Percentiles rank a stretch among this genome's conserved stretches.
Conservation (phyloP, 148 eudicot genomes). For the Heliamphora exappendiculata region DNA sequence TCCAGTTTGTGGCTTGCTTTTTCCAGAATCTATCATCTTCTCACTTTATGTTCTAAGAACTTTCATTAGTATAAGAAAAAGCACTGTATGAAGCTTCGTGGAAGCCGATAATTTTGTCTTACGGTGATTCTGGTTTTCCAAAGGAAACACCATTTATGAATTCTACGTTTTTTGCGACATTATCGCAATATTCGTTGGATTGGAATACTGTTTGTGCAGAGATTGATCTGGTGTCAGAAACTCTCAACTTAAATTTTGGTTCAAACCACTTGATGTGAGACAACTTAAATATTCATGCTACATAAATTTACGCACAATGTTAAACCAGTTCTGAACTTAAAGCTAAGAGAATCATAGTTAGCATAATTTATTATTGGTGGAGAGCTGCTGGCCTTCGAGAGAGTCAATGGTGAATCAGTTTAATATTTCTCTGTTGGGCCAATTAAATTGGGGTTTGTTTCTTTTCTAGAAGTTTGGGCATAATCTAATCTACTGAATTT, state of each 20-base stretch:
- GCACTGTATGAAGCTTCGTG: slow-evolving; percentile 13
- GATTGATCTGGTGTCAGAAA: slow-evolving; percentile 9
- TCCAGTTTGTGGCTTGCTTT: not conserved
- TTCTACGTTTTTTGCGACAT: not conserved
- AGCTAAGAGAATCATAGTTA: not conserved
- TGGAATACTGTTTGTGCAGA: slow-evolving; percentile 1
- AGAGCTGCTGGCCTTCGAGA: slow-evolving; percentile 5
- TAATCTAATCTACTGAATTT: not conserved
- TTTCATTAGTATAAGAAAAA: slow-evolving; percentile 4
- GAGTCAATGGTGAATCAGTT: slow-evolving; percentile 1
- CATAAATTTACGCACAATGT: not conserved
- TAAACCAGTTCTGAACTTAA: not conserved
- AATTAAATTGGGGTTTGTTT: slow-evolving; percentile 19
- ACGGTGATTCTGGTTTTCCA: not conserved
- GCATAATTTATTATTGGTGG: not conserved
- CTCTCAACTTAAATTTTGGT: not conserved
- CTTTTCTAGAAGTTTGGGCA: slow-evolving; percentile 12
- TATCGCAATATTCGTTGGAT: not conserved
- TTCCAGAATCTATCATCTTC: slow-evolving; percentile 3
- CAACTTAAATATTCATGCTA: slow-evolving; percentile 6
- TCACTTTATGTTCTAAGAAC: not conserved
- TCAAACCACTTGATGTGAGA: slow-evolving; percentile 10
- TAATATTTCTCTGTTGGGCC: slow-evolving; percentile 6
- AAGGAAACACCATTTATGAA: not conserved
- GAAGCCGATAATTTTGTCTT: slow-evolving; percentile 11